These are phyloP conservation scores for Annulohypoxylon bovei DNA, from an alignment of 495 filamentous ascomycete species.

Conservation along the genomic window DNA sequence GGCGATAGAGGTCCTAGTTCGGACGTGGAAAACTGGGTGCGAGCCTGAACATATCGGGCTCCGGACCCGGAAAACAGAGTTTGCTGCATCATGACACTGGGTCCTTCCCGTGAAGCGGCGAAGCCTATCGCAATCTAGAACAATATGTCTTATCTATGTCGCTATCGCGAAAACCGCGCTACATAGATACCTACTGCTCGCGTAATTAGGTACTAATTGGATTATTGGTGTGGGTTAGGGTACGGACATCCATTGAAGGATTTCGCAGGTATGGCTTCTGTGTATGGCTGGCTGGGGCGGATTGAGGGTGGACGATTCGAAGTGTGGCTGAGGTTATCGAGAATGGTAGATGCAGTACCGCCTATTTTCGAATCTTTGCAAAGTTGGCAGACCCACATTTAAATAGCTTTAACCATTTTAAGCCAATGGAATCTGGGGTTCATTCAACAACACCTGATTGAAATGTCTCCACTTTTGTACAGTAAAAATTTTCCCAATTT, in stretches of 20 bases:
- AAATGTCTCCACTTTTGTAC: no score
- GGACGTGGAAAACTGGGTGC: not conserved
- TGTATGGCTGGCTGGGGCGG: conserved; percentile 1
- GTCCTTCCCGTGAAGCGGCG: not conserved
- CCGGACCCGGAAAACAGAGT: conserved; percentile 23
- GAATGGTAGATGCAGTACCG: not conserved
- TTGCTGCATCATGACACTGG: not conserved
- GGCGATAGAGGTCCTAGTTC: not conserved
- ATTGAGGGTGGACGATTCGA: no score
- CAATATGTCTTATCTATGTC: conserved; percentile 22
- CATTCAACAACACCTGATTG: no score
- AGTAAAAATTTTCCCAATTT: no score
- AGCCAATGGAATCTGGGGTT: no score
- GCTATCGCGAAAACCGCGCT: conserved; percentile 2
- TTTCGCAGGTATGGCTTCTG: not conserved
- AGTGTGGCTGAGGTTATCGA: not conserved
- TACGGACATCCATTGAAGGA: not conserved
- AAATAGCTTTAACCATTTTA: no score
- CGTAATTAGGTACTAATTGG: conserved; percentile 22
- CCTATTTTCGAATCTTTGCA: no score
- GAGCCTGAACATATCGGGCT: not conserved
- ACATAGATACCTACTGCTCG: not conserved
- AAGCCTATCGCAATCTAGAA: conserved; percentile 35
- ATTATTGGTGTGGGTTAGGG: not conserved
- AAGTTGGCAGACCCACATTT: no score